Conservation (phyloP, 2,329 filamentous ascomycete species). For the Didymella pinodella region DNA sequence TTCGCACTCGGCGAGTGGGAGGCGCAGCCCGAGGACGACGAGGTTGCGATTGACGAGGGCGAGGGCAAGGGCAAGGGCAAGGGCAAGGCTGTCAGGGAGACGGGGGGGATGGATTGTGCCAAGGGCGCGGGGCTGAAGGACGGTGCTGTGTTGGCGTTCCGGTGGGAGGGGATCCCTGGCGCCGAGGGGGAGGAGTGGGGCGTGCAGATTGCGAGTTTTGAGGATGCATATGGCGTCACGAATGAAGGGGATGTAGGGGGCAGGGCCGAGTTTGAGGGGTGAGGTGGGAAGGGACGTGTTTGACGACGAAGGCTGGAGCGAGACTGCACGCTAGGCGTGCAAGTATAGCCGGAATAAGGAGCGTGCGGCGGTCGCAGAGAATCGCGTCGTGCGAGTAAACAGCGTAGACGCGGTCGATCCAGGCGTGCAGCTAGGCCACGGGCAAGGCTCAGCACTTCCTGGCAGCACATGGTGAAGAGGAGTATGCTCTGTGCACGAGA, state of each 20-base stretch:
- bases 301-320: not conserved
- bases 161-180: slow-evolving; percentile 41
- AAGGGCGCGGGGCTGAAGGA: slow-evolving; percentile 50
- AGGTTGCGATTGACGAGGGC: slow-evolving; percentile 47
- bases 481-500: not conserved
- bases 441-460: not conserved
- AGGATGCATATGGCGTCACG: slow-evolving; percentile 48
- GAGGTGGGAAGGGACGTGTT: slow-evolving; percentile 5
- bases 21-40: slow-evolving; percentile 38
- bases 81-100: slow-evolving; percentile 27
- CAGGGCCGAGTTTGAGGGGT: slow-evolving; percentile 42
- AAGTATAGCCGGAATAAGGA: not conserved
- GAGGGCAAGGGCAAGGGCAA: slow-evolving; percentile 47
- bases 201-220: slow-evolving; percentile 47
- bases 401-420: not conserved
- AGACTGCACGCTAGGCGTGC: not conserved
- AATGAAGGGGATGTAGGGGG: slow-evolving; percentile 45
- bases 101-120: slow-evolving; percentile 38
- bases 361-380: not conserved
- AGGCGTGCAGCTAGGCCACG: not conserved
- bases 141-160: slow-evolving; percentile 48
- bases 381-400: not conserved
- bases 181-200: slow-evolving; percentile 39
- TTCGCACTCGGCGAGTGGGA: slow-evolving; percentile 52
- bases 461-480: not conserved